These are phyloP conservation scores for Chaetoscypha palmicola DNA, from an alignment of 2,329 filamentous ascomycete genomes.

Conservation along the genomic window DNA sequence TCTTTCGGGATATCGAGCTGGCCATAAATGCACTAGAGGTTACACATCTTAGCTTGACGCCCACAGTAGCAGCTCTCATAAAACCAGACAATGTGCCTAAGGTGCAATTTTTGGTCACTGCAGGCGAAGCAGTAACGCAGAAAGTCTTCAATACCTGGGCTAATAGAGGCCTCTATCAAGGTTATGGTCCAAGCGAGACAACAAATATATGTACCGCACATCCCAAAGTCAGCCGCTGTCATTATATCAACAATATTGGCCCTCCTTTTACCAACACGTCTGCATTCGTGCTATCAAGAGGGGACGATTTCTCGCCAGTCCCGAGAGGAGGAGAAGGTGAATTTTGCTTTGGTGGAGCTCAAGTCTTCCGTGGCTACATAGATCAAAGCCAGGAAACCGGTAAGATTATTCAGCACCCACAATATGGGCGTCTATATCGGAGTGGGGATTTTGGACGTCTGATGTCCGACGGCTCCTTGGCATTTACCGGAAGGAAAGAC, in stretches of 20 bases:
- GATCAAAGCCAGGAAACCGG: conserved; percentile 53
- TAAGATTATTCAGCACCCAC: conserved; percentile 63
- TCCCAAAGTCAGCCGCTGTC: conserved; percentile 45
- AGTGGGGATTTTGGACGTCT: conserved; percentile 78
- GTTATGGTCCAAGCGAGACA: conserved; percentile 78
- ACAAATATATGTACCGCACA: conserved; percentile 82
- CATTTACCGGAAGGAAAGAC: conserved; percentile 67
- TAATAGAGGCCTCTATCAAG: conserved; percentile 62
- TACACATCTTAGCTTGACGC: conserved; percentile 80
- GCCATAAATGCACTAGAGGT: conserved; percentile 56
- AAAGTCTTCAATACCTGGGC: conserved; percentile 66
- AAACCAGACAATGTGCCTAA: conserved; percentile 59
- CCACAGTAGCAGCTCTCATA: conserved; percentile 74
- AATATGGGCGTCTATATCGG: conserved; percentile 68
- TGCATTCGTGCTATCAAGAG: conserved; percentile 33
- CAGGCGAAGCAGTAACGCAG: conserved; percentile 72
- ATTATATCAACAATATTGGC: conserved; percentile 71
- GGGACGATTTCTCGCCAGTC: conserved; percentile 43
- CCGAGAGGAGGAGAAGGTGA: conserved; percentile 72
- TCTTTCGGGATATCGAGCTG: conserved; percentile 66
- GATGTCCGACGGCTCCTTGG: conserved; percentile 66
- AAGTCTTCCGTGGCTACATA: conserved; percentile 71
- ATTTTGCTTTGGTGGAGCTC: conserved; percentile 78
- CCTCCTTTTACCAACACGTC: conserved; percentile 69
- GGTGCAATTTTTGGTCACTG: conserved; percentile 71